A percentile compares a stretch with the other conserved stretches of the same genome.
Conservation (phyloP, 768 basidiomycete species). For the Suillus plorans region DNA sequence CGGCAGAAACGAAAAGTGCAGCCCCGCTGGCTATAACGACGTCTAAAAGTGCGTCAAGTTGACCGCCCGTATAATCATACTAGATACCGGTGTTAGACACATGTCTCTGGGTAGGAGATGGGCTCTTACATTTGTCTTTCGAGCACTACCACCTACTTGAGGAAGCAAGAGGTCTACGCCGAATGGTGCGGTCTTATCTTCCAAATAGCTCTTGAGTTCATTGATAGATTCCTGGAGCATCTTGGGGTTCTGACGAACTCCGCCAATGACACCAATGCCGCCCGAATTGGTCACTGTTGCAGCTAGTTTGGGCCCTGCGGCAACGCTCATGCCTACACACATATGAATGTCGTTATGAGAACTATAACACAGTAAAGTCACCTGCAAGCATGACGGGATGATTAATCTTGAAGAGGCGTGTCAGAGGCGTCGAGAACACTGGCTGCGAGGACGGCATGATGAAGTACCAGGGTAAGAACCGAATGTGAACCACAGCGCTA, state of each 20-base stretch:
- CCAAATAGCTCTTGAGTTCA: constrained; percentile 72
- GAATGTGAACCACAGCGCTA: not conserved
- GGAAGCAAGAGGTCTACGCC: constrained; percentile 85
- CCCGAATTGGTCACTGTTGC: constrained; percentile 92
- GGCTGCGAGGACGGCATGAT: constrained; percentile 66
- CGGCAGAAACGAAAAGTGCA: constrained; percentile 78
- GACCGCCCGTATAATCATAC: constrained; percentile 78
- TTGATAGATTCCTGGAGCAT: constrained; percentile 66
- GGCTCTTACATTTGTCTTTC: constrained; percentile 68
- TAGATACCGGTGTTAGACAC: constrained; percentile 13
- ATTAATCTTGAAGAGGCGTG: constrained; percentile 71
- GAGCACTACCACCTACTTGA: constrained; percentile 75
- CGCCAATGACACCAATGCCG: constrained; percentile 88
- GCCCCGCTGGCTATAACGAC: constrained; percentile 74
- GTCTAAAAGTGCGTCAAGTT: constrained; percentile 74
- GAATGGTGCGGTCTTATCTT: constrained; percentile 74
- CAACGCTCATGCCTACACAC: constrained; percentile 67
- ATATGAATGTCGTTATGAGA: constrained; percentile 5
- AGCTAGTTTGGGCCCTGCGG: constrained; percentile 80
- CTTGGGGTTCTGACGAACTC: constrained; percentile 70
- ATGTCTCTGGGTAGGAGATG: not conserved
- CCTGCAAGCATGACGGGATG: constrained; percentile 87
- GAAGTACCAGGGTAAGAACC: constrained; percentile 4
- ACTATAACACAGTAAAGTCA: constrained; percentile 12
- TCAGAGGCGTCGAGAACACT: constrained; percentile 72